Evolutionary conservation across 306 rosid species (phyloP).

Genomic region (Fagus sylvatica): DNA sequence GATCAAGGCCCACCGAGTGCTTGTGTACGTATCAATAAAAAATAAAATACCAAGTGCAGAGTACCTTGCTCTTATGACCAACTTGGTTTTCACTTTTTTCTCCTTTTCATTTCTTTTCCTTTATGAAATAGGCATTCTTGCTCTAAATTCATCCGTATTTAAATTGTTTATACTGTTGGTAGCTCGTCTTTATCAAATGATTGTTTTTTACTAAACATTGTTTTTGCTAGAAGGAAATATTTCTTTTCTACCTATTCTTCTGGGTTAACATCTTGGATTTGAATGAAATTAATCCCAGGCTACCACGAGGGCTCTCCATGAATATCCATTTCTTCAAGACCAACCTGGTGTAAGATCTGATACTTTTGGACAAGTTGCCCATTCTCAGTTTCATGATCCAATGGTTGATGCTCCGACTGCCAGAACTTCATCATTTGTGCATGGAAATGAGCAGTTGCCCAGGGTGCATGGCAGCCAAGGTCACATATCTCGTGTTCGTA

Average conservation of each 20-base stretch:
- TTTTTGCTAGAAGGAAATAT: slow-evolving; percentile 2
- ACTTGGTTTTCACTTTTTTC: slow-evolving; percentile 1
- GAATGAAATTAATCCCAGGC: slow-evolving; percentile 58
- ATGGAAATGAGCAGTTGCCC: slow-evolving; percentile 69
- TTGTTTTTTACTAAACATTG: neutral
- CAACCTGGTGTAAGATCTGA: slow-evolving; percentile 58
- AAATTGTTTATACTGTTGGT: slow-evolving; percentile 1
- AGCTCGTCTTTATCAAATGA: neutral
- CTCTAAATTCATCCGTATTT: neutral
- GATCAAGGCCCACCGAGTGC: too few species aligned
- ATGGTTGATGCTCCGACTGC: slow-evolving; percentile 58
- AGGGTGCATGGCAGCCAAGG: slow-evolving; percentile 62
- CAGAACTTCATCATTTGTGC: slow-evolving; percentile 60
- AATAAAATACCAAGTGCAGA: neutral
- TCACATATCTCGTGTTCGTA: slow-evolving; percentile 69
- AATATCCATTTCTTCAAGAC: slow-evolving; percentile 73
- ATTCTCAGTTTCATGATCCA: slow-evolving; percentile 65
- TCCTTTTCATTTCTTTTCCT: neutral
- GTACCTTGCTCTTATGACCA: neutral
- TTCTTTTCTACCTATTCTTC: slow-evolving; percentile 15
- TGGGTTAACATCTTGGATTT: slow-evolving; percentile 38
- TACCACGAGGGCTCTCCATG: slow-evolving; percentile 61
- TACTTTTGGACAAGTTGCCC: slow-evolving; percentile 63
- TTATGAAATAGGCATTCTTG: slow-evolving; percentile 20
- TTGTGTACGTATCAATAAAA: too few species aligned